These are phyloP conservation scores for Camelina neglecta DNA, from an alignment of 345 rosid genomes.

Conservation along the genomic window DNA sequence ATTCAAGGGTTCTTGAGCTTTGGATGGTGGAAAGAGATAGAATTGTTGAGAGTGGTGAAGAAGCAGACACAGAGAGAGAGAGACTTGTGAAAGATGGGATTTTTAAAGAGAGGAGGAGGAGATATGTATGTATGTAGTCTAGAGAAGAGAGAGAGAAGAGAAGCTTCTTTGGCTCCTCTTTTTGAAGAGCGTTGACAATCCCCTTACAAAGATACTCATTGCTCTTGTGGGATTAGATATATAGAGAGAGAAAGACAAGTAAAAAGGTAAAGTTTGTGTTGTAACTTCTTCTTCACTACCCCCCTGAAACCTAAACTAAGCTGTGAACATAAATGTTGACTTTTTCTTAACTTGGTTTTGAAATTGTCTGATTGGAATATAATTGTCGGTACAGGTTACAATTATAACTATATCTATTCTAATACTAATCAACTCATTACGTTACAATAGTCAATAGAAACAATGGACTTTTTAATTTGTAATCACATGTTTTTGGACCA, in stretches of 20 bases:
- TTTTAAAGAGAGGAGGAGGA: constrained; percentile 47
- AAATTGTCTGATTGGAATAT: not conserved
- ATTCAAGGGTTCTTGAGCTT: constrained; percentile 3
- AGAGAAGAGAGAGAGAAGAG: constrained; percentile 44
- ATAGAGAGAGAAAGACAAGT: constrained; percentile 1
- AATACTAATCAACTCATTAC: no score
- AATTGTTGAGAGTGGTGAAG: constrained; percentile 17
- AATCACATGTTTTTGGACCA: not conserved
- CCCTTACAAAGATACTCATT: constrained; percentile 40
- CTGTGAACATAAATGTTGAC: constrained; percentile 7
- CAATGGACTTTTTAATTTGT: no score
- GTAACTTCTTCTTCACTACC: constrained; percentile 26
- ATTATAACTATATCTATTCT: no score
- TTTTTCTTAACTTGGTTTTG: not conserved
- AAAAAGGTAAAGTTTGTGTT: constrained; percentile 35
- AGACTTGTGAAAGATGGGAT: constrained; percentile 3
- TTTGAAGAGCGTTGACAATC: constrained; percentile 69
- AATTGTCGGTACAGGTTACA: not conserved
- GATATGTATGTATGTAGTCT: not conserved
- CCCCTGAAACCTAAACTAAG: not conserved
- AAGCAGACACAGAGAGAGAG: constrained; percentile 26
- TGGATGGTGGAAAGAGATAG: constrained; percentile 6
- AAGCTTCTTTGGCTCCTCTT: constrained; percentile 64
- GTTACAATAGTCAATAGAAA: no score
- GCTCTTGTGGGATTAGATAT: constrained; percentile 5